Evolutionary conservation across 75 land plant species (phyloP).

Genomic region (Selaginella tamariscina): DNA sequence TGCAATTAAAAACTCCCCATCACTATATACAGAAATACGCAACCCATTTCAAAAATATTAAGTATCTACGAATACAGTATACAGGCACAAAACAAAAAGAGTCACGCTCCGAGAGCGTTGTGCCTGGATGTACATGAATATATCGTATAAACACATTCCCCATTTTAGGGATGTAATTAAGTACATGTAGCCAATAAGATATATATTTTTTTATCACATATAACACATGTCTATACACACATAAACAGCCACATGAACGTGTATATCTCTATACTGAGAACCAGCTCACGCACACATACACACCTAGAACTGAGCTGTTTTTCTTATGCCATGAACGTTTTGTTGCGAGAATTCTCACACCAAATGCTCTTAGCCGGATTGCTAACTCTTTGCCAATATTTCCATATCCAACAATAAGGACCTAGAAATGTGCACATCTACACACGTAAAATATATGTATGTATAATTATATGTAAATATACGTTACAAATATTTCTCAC

Average conservation of each 20-base stretch:
- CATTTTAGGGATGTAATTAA: too few relatives aligned
- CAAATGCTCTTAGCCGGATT: slow-evolving; percentile 65
- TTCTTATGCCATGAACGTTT: slow-evolving; percentile 47
- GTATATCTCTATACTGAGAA: too few relatives aligned
- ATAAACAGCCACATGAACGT: too few relatives aligned
- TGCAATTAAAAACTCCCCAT: too few relatives aligned
- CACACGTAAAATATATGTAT: background rate
- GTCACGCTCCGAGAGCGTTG: background rate
- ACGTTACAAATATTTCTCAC: slow-evolving; percentile 19
- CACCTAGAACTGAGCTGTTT: background rate
- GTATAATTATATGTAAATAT: too few relatives aligned
- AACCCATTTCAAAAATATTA: background rate
- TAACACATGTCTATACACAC: too few relatives aligned
- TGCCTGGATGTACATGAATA: too few relatives aligned
- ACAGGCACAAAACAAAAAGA: background rate
- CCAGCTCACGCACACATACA: too few relatives aligned
- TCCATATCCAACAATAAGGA: slow-evolving; percentile 76
- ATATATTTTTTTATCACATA: too few relatives aligned
- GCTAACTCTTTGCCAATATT: slow-evolving; percentile 82
- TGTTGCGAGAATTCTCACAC: slow-evolving; percentile 69
- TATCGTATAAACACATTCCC: too few relatives aligned
- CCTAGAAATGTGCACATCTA: slow-evolving; percentile 28
- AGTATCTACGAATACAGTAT: background rate
- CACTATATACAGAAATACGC: too few relatives aligned
- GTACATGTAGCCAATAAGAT: too few relatives aligned